phyloP scores from a whole-genome alignment of 805 yeast species.

The Saturnispora kantuleensis region DNA sequence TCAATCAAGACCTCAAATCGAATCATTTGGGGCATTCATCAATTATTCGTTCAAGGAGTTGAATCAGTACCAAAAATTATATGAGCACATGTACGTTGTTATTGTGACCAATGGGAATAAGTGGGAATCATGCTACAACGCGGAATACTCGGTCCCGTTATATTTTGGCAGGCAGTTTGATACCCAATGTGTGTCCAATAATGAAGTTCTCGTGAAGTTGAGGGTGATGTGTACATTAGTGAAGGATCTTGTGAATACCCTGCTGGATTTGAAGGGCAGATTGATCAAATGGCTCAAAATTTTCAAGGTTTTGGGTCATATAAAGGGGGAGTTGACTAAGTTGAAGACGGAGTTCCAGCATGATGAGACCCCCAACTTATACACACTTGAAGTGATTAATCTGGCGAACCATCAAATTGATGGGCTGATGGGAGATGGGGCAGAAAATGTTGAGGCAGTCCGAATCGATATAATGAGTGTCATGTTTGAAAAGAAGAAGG shows the following conservation, averaged over 20 bases:
- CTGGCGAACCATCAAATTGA: constrained; percentile 9
- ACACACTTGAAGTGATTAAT: background rate
- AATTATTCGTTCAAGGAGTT: constrained; percentile 38
- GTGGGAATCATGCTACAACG: constrained; percentile 22
- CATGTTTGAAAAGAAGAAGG: constrained; percentile 3
- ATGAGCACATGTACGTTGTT: constrained; percentile 29
- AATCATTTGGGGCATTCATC: constrained; percentile 39
- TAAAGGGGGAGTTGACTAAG: background rate
- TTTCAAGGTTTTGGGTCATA: constrained; percentile 1
- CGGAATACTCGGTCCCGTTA: too few species aligned
- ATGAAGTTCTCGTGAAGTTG: background rate
- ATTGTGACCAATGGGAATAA: constrained; percentile 20
- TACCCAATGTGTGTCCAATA: background rate
- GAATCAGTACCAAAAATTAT: constrained; percentile 19
- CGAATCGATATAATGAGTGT: constrained; percentile 4
- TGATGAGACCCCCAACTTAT: background rate
- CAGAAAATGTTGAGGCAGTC: background rate
- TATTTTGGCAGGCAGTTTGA: background rate
- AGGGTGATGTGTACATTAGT: constrained; percentile 16
- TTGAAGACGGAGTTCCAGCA: background rate
- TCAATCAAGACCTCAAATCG: constrained; percentile 29
- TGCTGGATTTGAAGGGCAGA: constrained; percentile 21
- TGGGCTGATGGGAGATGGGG: constrained; percentile 5
- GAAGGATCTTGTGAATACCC: constrained; percentile 30
- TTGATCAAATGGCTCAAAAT: constrained; percentile 4